Conservation (phyloP, 768 basidiomycete species). For the Austroboletus festivus region DNA sequence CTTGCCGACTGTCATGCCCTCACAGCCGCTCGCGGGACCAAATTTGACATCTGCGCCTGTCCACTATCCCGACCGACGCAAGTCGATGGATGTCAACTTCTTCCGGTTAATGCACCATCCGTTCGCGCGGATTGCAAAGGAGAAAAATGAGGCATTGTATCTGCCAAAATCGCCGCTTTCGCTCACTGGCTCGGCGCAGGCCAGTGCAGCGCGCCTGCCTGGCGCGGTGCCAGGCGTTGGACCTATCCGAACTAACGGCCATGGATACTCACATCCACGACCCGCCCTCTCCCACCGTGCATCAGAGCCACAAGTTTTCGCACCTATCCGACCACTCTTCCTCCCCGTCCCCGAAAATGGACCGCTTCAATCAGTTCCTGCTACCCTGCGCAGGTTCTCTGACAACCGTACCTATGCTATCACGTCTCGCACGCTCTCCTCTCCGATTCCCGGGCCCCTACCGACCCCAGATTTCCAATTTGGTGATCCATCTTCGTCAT, state of each 20-base stretch:
- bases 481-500: conserved; percentile 50
- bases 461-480: conserved; percentile 64
- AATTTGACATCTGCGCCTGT: conserved; percentile 35
- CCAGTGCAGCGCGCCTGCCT: conserved; percentile 37
- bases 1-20: conserved; percentile 42
- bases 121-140: conserved; percentile 32
- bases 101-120: conserved; percentile 52
- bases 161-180: conserved; percentile 34
- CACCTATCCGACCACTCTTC: conserved; percentile 40
- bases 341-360: conserved; percentile 25
- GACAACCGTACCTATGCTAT: conserved; percentile 50
- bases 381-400: conserved; percentile 29
- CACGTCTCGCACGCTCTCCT: conserved; percentile 46
- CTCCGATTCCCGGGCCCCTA: conserved; percentile 51
- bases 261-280: conserved; percentile 41
- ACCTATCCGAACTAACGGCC: conserved; percentile 46
- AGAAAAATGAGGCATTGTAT: conserved; percentile 34
- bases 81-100: conserved; percentile 41
- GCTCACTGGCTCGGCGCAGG: conserved; percentile 29
- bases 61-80: conserved; percentile 36
- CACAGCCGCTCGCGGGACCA: conserved; percentile 20
- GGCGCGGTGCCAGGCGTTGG: conserved; percentile 27
- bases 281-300: conserved; percentile 29
- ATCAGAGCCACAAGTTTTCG: conserved; percentile 33
- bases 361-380: conserved; percentile 8